Conservation (phyloP, 2,329 filamentous ascomycete species). For the Ophiostoma quercus region DNA sequence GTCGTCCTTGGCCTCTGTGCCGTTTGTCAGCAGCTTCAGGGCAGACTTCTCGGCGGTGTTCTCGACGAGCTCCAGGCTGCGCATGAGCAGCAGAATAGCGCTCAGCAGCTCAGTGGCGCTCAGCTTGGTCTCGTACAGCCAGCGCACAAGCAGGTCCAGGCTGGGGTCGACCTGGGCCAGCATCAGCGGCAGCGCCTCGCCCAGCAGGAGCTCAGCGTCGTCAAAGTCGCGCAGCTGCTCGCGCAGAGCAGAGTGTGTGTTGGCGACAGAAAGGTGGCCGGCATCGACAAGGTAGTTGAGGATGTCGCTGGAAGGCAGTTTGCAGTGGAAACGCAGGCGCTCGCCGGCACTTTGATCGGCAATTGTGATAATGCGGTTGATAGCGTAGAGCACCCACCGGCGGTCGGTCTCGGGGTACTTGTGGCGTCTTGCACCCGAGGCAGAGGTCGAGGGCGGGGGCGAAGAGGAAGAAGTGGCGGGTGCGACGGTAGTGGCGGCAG, state of each 20-base stretch:
- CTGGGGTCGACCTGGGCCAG: constrained; percentile 63
- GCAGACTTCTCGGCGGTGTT: constrained; percentile 37
- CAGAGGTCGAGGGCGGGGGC: background rate
- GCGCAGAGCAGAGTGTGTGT: constrained; percentile 54
- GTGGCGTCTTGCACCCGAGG: background rate
- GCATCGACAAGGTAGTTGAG: constrained; percentile 56
- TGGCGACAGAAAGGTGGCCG: constrained; percentile 56
- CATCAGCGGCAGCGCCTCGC: constrained; percentile 57
- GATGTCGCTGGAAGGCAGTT: constrained; percentile 49
- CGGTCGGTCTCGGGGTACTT: constrained; percentile 55
- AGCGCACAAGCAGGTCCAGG: constrained; percentile 60
- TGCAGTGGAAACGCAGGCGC: constrained; percentile 35
- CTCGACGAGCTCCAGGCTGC: constrained; percentile 58
- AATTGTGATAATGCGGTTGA: constrained; percentile 52
- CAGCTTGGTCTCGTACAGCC: constrained; percentile 61
- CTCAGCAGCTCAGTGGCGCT: constrained; percentile 61
- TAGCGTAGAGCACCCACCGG: constrained; percentile 59
- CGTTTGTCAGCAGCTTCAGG: constrained; percentile 35
- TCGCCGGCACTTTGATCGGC: constrained; percentile 16
- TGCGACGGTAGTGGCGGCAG: background rate
- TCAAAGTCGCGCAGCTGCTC: constrained; percentile 41
- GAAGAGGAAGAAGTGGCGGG: background rate
- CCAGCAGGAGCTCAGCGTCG: constrained; percentile 44
- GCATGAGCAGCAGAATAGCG: constrained; percentile 61
- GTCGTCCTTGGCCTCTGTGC: constrained; percentile 27